Base-by-base conservation (phyloP, 805 yeast genomes). In the Alloascoidea africana region DNA sequence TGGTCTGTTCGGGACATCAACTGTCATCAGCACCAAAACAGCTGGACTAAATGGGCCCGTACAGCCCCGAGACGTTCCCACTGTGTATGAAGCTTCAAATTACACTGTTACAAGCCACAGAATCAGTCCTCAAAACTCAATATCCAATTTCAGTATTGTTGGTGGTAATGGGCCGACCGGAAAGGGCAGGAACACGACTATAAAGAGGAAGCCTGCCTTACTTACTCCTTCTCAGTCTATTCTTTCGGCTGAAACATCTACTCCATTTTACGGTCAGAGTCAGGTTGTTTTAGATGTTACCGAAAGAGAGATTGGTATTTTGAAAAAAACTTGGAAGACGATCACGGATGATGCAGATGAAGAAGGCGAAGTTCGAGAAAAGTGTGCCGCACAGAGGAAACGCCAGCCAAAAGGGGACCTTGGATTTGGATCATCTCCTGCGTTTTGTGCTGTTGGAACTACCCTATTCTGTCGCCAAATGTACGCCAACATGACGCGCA, bases 391-490 rank as follows among this genome's bases (percentile, higher is more conserved):
- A n/a, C n/a, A n/a, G n/a, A n/a, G n/a, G n/a, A n/a, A n/a, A n/a
- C 30, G n/a, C n/a, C n/a, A 8, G 30, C 30, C 30, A 23, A 23
- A 8, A 8, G 30, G 30, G 8, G 30, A n/a, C n/a, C 30, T 8
- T 23, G 30, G 30, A 23, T 23, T 8, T 23, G 30, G 13, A 8
- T 8, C 13, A 8, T 8, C 13, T n/a, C 30, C 30, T 23, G 8
- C 30, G 8, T 8, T 8, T 8, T 23, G 13, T 8, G 30, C 30
- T 8, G 30, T 23, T 23, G 30, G 30, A 8, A 23, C 13, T 23
- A 23, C 30, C 23, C 50, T 71, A 16, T 74, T 74, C 48, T 73
- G 77, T 48, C 56, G 66, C 36, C 80, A 74, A 47, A 60, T 74
- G 45, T 74, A 74, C 54, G 60, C 65, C 41, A 74, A 73, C 45